A percentile compares a stretch with the other conserved stretches of the same genome.
phyloP scores from a whole-genome alignment of 495 filamentous ascomycete species.

The Monascus purpureus region DNA sequence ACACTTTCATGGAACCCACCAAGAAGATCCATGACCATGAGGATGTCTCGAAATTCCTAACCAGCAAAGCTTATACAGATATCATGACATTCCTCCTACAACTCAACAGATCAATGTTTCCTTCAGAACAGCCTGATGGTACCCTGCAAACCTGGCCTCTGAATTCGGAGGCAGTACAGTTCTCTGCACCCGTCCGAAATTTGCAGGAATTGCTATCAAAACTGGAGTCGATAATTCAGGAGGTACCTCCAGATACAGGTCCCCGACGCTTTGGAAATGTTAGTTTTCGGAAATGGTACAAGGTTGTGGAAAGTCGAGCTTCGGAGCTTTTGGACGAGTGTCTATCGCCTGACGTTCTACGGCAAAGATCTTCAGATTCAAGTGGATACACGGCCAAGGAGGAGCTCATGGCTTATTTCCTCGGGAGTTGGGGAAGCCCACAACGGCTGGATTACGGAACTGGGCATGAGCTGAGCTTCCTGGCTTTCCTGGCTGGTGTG shows the following conservation, averaged over 20 bases:
- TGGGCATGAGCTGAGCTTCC: constrained; percentile 86
- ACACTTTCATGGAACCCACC: constrained; percentile 18
- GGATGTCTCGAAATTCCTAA: constrained; percentile 65
- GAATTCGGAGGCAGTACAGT: constrained; percentile 29
- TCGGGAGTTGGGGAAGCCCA: constrained; percentile 77
- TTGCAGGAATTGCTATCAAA: constrained; percentile 47
- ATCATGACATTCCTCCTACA: constrained; percentile 79
- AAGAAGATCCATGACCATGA: constrained; percentile 73
- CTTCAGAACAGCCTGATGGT: constrained; percentile 30
- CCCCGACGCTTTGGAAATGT: constrained; percentile 85
- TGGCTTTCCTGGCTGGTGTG: constrained; percentile 76
- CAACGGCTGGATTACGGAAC: constrained; percentile 92
- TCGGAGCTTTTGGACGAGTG: constrained; percentile 45
- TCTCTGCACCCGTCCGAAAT: constrained; percentile 46
- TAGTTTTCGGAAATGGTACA: constrained; percentile 73
- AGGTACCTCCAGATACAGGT: constrained; percentile 70
- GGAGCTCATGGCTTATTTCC: constrained; percentile 67
- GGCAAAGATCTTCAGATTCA: constrained; percentile 14
- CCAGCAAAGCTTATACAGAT: constrained; percentile 68
- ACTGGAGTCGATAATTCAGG: constrained; percentile 53
- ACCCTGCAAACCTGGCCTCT: constrained; percentile 41
- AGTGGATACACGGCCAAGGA: constrained; percentile 30
- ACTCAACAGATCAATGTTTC: constrained; percentile 78
- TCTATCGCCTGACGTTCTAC: constrained; percentile 39
- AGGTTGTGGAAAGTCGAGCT: constrained; percentile 45